Base-by-base conservation (phyloP, 805 yeast species). In the Yarrowia bubula region DNA sequence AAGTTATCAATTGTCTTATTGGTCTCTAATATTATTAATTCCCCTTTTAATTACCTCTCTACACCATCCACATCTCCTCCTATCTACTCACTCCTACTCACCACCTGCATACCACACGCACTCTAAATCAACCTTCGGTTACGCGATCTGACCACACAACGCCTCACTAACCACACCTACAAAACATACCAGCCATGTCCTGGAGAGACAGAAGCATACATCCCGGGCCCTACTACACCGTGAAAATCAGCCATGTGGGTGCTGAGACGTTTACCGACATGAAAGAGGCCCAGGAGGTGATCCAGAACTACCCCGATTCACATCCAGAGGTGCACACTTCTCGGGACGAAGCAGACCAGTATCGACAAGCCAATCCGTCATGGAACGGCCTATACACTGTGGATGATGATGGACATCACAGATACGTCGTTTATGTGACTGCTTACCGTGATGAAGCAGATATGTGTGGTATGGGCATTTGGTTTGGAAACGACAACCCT, bases 401-500 rank as follows among this genome's bases (percentile, higher is more conserved):
- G 8, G 55, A 48, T 17, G 55, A 48, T 8, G 41, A 48, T 4
- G 55, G 55, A 17, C 32, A 48, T 8, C 55, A 48, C 14, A 18
- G 55, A 7, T 48, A 35, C 31, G 55, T 48, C 1, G 55, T 35
- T 6, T 48, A 48, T 31, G 55, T 48, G 55, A 17, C 31, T 35
- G 55, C 55, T 4, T 35, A 13, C 9, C 41, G 55, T 6, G 55
- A 48, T 11, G 41, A 48, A 18, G 13, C 33, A 2, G 28, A 35
- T 17, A 8, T 35, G 41, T 17, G 31, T 13, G 55, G 55, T 11
- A 48, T 35, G 32, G 55, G 55, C 8, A 18, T 48, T 8, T 48
- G 55, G 55, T 48, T 48, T 35, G 55, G 55, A 11, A 41, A 48
- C 17, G 32, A 48, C 55, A 48, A 48, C 55, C 55, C 55, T 31